Evolutionary conservation across 2,329 filamentous ascomycete genomes (phyloP).

Genomic region (Clonostachys byssicola): DNA sequence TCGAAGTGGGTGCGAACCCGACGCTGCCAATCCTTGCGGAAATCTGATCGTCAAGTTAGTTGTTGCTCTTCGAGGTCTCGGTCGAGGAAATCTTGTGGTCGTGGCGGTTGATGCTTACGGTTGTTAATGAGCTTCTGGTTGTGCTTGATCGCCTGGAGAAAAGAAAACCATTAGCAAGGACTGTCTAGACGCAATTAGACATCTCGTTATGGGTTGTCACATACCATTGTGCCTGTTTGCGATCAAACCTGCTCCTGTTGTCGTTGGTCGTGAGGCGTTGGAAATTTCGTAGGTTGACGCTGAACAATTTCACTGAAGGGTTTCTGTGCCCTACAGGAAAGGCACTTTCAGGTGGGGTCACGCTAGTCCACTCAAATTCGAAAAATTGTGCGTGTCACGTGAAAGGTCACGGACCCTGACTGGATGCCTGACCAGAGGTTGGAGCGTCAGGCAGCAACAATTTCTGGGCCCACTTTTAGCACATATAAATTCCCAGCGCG

Average conservation of each 20-base stretch:
- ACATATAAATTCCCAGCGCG: slow-evolving; percentile 23
- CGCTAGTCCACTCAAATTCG: background rate
- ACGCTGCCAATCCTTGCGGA: slow-evolving; percentile 99
- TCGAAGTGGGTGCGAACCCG: slow-evolving; percentile 99
- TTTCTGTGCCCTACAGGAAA: slow-evolving; percentile 33
- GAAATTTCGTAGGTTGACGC: slow-evolving; percentile 30
- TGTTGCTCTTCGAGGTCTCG: slow-evolving; percentile 9
- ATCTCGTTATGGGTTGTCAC: background rate
- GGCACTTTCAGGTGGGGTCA: slow-evolving; percentile 24
- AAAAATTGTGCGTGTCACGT: slow-evolving; percentile 13
- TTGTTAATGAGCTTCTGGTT: slow-evolving; percentile 98
- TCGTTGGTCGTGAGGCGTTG: slow-evolving; percentile 33
- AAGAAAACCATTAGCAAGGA: slow-evolving; percentile 17
- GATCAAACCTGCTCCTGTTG: slow-evolving; percentile 42
- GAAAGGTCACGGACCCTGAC: background rate
- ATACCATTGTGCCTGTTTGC: slow-evolving; percentile 51
- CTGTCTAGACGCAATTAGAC: background rate
- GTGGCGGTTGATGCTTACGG: slow-evolving; percentile 56
- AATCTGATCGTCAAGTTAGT: slow-evolving; percentile 60
- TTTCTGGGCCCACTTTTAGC: too few relatives aligned
- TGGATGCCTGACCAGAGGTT: slow-evolving; percentile 5
- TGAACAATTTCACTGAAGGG: slow-evolving; percentile 35
- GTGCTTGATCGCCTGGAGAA: slow-evolving; percentile 90
- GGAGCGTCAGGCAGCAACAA: slow-evolving; percentile 13
- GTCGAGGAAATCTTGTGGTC: background rate